Evolutionary conservation across 108 stramenopile genomes (phyloP).

Genomic region (Schizochytrium sp.): DNA sequence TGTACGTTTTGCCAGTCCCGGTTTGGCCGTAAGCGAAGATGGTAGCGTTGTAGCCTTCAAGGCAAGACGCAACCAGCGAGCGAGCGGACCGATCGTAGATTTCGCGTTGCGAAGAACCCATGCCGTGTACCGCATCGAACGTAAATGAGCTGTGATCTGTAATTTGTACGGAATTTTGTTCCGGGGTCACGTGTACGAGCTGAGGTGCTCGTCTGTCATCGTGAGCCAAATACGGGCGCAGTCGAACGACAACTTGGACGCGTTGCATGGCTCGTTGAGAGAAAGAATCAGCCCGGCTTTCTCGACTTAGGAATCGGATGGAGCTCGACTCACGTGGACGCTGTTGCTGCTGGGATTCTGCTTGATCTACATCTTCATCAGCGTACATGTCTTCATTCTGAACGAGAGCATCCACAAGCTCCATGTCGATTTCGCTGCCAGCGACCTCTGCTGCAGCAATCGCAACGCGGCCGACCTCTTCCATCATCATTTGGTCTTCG

Average conservation of each 20-base stretch:
- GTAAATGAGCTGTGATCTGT: conserved; percentile 34
- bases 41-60: conserved; percentile 92
- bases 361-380: no score
- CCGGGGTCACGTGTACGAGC: background rate
- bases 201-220: background rate
- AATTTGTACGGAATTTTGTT: background rate
- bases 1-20: conserved; percentile 76
- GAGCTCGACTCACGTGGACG: no score
- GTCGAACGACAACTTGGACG: background rate
- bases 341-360: no score
- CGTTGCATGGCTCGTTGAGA: background rate
- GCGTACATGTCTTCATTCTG: no score
- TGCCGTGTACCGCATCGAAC: conserved; percentile 52
- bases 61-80: conserved; percentile 43
- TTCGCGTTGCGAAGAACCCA: conserved; percentile 28
- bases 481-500: no score
- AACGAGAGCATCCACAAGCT: no score
- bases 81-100: conserved; percentile 54
- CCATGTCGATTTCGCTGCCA: no score
- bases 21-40: conserved; percentile 92
- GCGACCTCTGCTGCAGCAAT: no score
- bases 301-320: background rate
- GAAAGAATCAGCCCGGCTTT: background rate
- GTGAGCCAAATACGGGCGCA: background rate
- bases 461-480: no score